phyloP scores from a whole-genome alignment of 1,284 basidiomycete species.

The Inonotus hispidus region DNA sequence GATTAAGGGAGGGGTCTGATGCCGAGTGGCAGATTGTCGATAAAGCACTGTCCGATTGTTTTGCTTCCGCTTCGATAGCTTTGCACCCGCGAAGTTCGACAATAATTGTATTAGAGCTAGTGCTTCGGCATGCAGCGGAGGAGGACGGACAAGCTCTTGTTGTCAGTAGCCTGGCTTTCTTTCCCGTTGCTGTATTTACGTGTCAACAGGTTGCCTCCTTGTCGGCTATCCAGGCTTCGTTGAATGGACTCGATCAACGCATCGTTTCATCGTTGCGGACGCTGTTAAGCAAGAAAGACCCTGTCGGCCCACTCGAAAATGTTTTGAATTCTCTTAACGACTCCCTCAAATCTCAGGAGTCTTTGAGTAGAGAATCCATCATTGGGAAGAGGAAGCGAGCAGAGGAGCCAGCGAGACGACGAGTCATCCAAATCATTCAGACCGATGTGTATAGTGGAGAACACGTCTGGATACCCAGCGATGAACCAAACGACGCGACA shows the following conservation, averaged over 20 bases:
- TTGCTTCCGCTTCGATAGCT: not conserved
- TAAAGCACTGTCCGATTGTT: not conserved
- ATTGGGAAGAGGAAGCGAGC: slow-evolving; percentile 20
- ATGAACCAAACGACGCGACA: slow-evolving; percentile 5
- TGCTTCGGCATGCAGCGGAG: slow-evolving; percentile 1
- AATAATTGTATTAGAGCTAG: slow-evolving; percentile 1
- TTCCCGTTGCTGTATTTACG: not conserved
- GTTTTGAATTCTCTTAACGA: not conserved
- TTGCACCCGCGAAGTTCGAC: slow-evolving; percentile 6
- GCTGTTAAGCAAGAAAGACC: slow-evolving; percentile 1
- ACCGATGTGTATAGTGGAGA: not conserved
- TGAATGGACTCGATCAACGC: slow-evolving; percentile 6
- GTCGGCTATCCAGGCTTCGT: slow-evolving; percentile 8
- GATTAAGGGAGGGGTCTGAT: slow-evolving; percentile 11
- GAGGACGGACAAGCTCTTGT: slow-evolving; percentile 3
- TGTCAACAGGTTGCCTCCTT: not conserved
- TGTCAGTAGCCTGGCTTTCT: slow-evolving; percentile 3
- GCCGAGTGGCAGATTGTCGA: slow-evolving; percentile 13
- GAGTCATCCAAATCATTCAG: slow-evolving; percentile 5
- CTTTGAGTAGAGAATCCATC: not conserved
- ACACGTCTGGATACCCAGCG: not conserved
- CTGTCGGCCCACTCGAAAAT: not conserved
- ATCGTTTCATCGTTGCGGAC: not conserved
- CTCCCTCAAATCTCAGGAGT: not conserved
- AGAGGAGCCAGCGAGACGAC: not conserved